Conservation (phyloP, 202 grass and related monocot species). For the Carex sylvatica region DNA sequence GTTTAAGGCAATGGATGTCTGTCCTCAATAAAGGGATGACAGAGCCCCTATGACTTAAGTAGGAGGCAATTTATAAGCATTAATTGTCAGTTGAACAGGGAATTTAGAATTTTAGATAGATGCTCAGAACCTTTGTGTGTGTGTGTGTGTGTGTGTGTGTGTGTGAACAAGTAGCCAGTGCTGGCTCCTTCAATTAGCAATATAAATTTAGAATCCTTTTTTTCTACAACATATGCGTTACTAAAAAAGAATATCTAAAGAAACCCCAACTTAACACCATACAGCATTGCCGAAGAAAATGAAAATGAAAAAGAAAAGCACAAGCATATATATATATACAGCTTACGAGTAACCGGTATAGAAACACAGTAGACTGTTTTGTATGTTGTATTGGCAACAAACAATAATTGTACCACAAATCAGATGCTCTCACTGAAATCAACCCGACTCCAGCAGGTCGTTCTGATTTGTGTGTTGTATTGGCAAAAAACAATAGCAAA, state of each 20-base stretch:
- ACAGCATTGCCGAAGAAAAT: too few species aligned
- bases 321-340: background rate
- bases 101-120: background rate
- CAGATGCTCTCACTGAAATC: background rate
- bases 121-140: background rate
- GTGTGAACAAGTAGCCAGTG: too few species aligned
- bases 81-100: background rate
- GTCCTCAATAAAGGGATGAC: background rate
- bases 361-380: background rate
- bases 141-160: too few species aligned
- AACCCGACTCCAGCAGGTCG: background rate
- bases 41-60: background rate
- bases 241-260: background rate
- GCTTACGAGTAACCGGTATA: background rate
- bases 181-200: background rate
- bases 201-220: background rate
- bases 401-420: background rate
- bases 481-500: background rate
- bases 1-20: slow-evolving; percentile 1
- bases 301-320: background rate
- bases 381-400: background rate
- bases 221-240: background rate
- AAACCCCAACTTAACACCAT: too few species aligned
- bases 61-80: background rate
- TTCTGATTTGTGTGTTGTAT: background rate